Base-by-base conservation (phyloP, 352 stramenopile genomes). In the Pythium oligandrum region DNA sequence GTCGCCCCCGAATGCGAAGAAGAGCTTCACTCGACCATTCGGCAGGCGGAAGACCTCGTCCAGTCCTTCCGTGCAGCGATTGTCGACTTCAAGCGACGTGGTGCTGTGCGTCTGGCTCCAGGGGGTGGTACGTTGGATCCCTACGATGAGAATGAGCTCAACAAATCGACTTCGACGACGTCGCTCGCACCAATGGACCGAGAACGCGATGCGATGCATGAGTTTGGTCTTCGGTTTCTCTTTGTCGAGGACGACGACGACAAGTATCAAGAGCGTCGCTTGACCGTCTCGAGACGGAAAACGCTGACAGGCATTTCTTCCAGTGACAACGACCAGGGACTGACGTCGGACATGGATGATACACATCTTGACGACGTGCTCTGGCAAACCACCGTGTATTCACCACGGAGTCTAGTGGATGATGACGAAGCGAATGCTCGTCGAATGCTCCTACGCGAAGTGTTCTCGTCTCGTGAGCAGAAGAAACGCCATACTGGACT, bases 381-480 rank as follows among this genome's bases (percentile, higher is more conserved):
- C 1, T 68, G 61, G 61, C 46, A 68, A 10, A 45, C 48, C 7
- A 34, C 47, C 2, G 46, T 55, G 33, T 68, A 43, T 48, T 17
- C 54, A 36, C 51, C 50, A 30, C 43, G 43, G 2, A 48, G 55
- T 1, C 11, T 69, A 2, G 50, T 85, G 9, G 56, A 65, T n/a
- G 61, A 81, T 30, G 76, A 59, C 10, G 40, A 55, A 3, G 37
- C 49, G 4, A 43, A 11, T 1, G 46, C 64, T 2, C 48, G 53
- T 10, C 44, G 62, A 48, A 39, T 56, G 1, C 52, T 80, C 4
- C 40, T 66, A n/a, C 44, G 44, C 8, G 58, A 68, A 3, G 45
- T 72, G 17, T 38, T 73, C 40, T 44, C 71, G 9, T 77, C 74
- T 4, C 65, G 64, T 34, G 75, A 90, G 6, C 68, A 74, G n/a